Evolutionary conservation across 768 basidiomycete genomes (phyloP), one percentile per base, ranked within the genome.

Genomic region (Mycena chlorophos): DNA sequence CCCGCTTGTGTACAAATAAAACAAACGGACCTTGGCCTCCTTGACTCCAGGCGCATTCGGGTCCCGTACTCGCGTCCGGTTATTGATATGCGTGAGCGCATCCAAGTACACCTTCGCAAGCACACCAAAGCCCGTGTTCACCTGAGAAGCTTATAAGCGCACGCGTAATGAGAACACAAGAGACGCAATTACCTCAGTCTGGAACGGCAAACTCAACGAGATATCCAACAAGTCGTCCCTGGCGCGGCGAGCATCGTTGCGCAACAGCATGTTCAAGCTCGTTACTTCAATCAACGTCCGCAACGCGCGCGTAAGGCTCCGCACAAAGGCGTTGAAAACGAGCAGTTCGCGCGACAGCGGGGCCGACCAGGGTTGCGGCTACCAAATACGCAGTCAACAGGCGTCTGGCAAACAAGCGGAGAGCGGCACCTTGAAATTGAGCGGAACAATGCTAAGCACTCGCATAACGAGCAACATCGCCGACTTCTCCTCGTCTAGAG

Each of bases 311-410:
- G 93, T 90, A 58, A 98, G 77, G 49, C 92, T 90, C 49, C 92
- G 87, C 66, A 97, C 87, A 70, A 98, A 98, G 46, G 94, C 94
- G 78, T 99, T 99, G 83, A 98, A 99, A 57, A 97, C 94, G 48
- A 99, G 79, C 56, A 99, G 77, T 71, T 98, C 96, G 57, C 97
- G 89, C 63, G 96, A 98, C 47, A 99, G 77, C 38, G 97, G 97
- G 25, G 96, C 97, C 37, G 88, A 89, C 97, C 97, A 99, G 61
- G 90, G 84, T 70, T 88, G 89, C 30, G 91, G 57, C 94, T 97
- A 62, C n/a, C n/a, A 50, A 37, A 51, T 57, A 53, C 27, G 49
- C 14, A 28, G 26, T 49, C 23, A 52, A 34, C 13, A 25, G 17
- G 17, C 30, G 40, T 8, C 12, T 28, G 8, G 4, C 19, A 3